Evolutionary conservation across 257 asterid genomes (phyloP), one percentile per base, ranked within the genome.

Genomic region (Coffea eugenioides): DNA sequence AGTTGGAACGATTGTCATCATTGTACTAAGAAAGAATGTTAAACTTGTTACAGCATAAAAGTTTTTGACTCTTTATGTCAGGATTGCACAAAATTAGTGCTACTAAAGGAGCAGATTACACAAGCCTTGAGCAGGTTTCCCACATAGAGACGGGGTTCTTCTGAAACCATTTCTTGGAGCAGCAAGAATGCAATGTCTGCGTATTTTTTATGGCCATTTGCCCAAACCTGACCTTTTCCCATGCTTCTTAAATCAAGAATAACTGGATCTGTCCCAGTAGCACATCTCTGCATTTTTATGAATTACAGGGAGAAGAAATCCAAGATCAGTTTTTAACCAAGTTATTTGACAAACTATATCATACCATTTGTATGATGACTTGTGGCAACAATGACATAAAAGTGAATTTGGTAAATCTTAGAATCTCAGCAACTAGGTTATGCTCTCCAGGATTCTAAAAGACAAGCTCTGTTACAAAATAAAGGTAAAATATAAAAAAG

Each of bases 151-250:
- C 98, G 93, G 73, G 70, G 85, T 80, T 25, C 54, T 73, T 82
- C 79, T 81, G 80, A 97, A 95, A 74, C 98, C 98, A 86, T 88
- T 84, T 73, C 85, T 78, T 34, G 97, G 97, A 43, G 97, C 94
- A 73, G 73, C 78, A 80, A 95, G 84, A 76, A 86, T 89, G 98
- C 98, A 95, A 88, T 89, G 93, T 84, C 98, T 90, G 77, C 98
- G 98, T 9, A 91, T 85, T 84, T 85, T 84, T 93, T 94, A 84
- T 90, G 95, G 75, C 98, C 98, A 64, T 95, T 95, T 74, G 93
- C 89, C 98, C 98, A 95, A 68, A 83, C 92, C 81, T 95, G 98
- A 78, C 98, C 98, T 85, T 95, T 95, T 25, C 95, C 97, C 98
- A 93, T 91, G 83, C 92, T 91, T 51, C 88, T 76, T 75, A 93